Evolutionary conservation across 2,329 filamentous ascomycete species (phyloP), one percentile per base, ranked within the genome.

Genomic region (Sclerotinia trifoliorum): DNA sequence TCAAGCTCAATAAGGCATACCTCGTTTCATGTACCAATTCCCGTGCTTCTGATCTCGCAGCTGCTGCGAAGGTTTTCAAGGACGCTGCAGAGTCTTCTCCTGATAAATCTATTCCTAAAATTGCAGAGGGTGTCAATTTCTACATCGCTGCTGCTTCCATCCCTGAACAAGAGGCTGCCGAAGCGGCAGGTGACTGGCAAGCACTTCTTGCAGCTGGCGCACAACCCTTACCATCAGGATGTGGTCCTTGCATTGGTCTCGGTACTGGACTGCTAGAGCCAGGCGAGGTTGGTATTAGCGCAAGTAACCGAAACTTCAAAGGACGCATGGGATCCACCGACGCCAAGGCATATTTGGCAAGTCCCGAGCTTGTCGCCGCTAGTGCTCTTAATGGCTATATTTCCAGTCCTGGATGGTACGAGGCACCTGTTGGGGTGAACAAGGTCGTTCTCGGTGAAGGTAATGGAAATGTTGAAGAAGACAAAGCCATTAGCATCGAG

Each of bases 21-120:
- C 83, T 97, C 0, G 90, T 97, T 0, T 93, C 90, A 0, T 98
- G 94, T 82, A 98, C 94, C 7, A 97, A 97, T 80, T 89, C 87
- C 0, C 84, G 94, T 62, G 86, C 88, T 13, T 93, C 91, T 0
- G 94, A 98, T 78, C 83, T 98, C 19, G 88, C 88, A 0, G 88
- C 90, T 0, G 94, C 94, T 1, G 94, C 93, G 0, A 86, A 85
- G 57, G 94, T 98, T 2, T 96, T 98, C 84, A 88, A 86, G 67
- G 90, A 94, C 51, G 92, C 91, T 1, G 86, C 90, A 0, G 78
- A 80, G 65, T 82, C 81, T 58, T 85, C 87, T 67, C 82, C 82
- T 32, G 90, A 88, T 19, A 81, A 84, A 67, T 80, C 86, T 7
- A 85, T 55, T 32, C 62, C 92, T 26, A 92, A 90, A 80, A 84